Evolutionary conservation across 495 filamentous ascomycete genomes (phyloP), one percentile per base, ranked within the genome.

Genomic region (Tuber borchii): DNA sequence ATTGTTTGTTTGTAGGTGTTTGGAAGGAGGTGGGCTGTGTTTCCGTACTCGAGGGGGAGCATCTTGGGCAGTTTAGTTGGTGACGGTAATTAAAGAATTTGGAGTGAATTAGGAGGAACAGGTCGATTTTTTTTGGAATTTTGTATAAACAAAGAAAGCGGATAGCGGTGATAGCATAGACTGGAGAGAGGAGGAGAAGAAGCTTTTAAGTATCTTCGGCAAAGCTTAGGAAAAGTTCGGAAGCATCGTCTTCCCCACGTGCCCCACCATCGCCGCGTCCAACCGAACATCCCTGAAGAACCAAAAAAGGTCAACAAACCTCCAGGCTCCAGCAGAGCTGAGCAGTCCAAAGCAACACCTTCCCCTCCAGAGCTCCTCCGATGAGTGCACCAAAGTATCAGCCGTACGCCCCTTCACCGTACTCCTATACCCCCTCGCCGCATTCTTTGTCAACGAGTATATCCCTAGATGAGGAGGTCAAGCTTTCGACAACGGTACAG

Each of bases 1-100:
- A 99, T 89, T 72, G 91, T 87, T 44, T 90, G 87, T 81, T 95
- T 95, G 89, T 93, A 97, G 51, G 90, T 91, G 26, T 87, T 87
- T 0, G 95, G 95, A 2, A 99, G 90, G 69, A 99, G 89, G 82
- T 97, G 90, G 69, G 91, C 90, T 22, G 92, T 86, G 70, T 89
- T 88, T 81, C 94, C 93, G 83, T 94, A 88, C 73, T 88, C 85
- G 69, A 70, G 70, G 43, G 37, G 39, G 37, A 74, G 71, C 78
- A 80, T 80, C 16, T n/a, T 68, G 61, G 34, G 9, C 31, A 40
- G 31, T 65, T 65, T 31, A 34, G 26, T 14, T 17, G 56, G 56
- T 34, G 56, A 12, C 31, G 56, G 7, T 6, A 65, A 65, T 65
- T 17, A 34, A 34, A 65, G n/a, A 31, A 0, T 34, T 65, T 65